Base-by-base conservation (phyloP, 2,329 filamentous ascomycete genomes). In the Seiridium unicorne region DNA sequence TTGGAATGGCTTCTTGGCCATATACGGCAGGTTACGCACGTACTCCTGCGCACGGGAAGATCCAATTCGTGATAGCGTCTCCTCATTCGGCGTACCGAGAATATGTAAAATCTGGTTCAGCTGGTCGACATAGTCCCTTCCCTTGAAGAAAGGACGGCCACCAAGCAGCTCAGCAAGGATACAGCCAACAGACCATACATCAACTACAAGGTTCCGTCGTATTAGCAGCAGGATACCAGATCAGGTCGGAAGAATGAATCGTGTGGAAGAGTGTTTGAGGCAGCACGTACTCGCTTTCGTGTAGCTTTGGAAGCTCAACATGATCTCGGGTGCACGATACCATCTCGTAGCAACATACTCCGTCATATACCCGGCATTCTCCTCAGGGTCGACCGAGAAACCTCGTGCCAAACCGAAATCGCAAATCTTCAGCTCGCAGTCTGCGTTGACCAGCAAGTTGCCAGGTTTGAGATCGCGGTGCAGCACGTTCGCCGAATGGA, bases 251-350 rank as follows among this genome's bases (percentile, higher is more conserved):
- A 26, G 18, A 7, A 13, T 7, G 1, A n/a, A 10, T 36, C 11
- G 31, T 13, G 1, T 42, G 2, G 32, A 18, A 5, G 7, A 18
- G 32, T 57, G 58, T 26, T 26, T 36, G 53, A 38, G 26, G 38
- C 26, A 47, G 10, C 32, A 94, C 93, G 60, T 87, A 98, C 95
- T 99, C 68, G 95, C 95, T 92, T 99, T 99, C 71, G 95, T 99
- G 78, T 99, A 99, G 81, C 93, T 97, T 79, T 98, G 94, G 86
- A 99, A 99, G 81, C 93, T 97, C 76, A 99, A 81, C 95, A 99
- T 99, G 69, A 99, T 99, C 77, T 99, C 95, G 4, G 95, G 95
- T 3, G 95, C 95, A 78, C 84, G 83, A 71, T 87, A 99, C 95
- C 95, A 99, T 80, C 95, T 86, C 57, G 95, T 99, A 55, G 95